Conservation (phyloP, 2,329 filamentous ascomycete genomes). For the Phaeoacremonium minimum region DNA sequence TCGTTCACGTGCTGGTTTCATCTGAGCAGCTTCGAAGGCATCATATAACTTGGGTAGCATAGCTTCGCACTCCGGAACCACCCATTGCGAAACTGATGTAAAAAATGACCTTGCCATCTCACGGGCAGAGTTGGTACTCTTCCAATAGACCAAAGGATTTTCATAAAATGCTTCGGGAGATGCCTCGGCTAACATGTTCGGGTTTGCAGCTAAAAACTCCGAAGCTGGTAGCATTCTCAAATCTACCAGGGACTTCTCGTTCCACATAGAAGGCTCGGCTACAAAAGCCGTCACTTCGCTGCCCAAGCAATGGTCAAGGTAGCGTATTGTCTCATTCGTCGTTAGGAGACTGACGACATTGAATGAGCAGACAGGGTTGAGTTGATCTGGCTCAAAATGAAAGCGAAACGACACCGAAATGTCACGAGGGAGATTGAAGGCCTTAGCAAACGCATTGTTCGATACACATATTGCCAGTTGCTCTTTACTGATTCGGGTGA, state of each 20-base stretch:
- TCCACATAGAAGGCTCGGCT: slow-evolving; percentile 1
- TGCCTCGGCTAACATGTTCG: neutral
- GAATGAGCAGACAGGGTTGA: slow-evolving; percentile 3
- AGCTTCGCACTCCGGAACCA: neutral
- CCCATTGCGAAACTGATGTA: slow-evolving; percentile 3
- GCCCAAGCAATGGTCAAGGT: neutral
- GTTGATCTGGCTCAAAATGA: slow-evolving; percentile 1
- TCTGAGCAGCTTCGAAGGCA: neutral
- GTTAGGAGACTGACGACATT: slow-evolving; percentile 4
- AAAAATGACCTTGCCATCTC: slow-evolving; percentile 3
- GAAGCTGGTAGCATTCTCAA: neutral
- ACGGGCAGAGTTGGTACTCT: neutral
- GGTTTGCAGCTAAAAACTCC: neutral
- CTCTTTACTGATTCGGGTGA: slow-evolving; percentile 1
- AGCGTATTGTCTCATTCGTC: neutral
- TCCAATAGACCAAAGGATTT: neutral
- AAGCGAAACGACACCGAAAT: slow-evolving; percentile 3
- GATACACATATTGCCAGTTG: slow-evolving; percentile 1
- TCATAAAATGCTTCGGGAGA: neutral
- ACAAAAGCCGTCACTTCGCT: neutral
- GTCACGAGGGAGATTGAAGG: neutral
- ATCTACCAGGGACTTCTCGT: slow-evolving; percentile 3
- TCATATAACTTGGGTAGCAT: slow-evolving; percentile 1
- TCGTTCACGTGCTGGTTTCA: neutral
- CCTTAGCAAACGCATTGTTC: slow-evolving; percentile 2